phyloP scores from a whole-genome alignment of 257 asterid genomes.

The Striga asiatica region DNA sequence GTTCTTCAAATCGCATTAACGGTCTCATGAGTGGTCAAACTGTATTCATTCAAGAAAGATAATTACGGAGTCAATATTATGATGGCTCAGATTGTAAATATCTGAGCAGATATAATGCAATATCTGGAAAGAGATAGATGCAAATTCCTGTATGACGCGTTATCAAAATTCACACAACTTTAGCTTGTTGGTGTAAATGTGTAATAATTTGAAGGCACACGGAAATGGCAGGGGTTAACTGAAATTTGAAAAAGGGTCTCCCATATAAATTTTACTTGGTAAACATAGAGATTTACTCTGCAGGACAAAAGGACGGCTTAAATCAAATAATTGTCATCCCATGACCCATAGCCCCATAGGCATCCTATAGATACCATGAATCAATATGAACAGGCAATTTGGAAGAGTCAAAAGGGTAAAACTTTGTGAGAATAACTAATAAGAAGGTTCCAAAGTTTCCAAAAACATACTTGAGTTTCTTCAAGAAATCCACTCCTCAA shows the following conservation, averaged over 20 bases:
- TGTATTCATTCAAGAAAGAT: no score
- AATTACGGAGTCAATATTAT: no score
- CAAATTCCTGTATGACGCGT: neutral
- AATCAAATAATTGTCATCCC: neutral
- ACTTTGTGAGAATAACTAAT: neutral
- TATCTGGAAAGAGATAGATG: neutral
- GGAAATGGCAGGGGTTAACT: neutral
- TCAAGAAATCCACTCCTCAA: constrained; percentile 66
- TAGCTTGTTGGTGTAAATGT: neutral
- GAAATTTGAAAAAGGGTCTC: neutral
- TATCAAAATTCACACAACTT: neutral
- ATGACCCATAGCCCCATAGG: no score
- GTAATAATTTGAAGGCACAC: no score
- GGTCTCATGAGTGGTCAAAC: neutral
- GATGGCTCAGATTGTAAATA: no score
- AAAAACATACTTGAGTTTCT: constrained; percentile 58
- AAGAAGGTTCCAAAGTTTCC: constrained; percentile 7
- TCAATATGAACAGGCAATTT: neutral
- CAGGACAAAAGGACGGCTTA: neutral
- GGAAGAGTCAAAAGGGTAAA: no score
- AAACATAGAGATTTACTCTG: neutral
- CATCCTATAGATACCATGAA: neutral
- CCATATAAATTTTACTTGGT: neutral
- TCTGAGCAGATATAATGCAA: neutral
- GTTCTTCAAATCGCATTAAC: neutral